Conservation (phyloP, 2,329 filamentous ascomycete species). For the Venturia nashicola region DNA sequence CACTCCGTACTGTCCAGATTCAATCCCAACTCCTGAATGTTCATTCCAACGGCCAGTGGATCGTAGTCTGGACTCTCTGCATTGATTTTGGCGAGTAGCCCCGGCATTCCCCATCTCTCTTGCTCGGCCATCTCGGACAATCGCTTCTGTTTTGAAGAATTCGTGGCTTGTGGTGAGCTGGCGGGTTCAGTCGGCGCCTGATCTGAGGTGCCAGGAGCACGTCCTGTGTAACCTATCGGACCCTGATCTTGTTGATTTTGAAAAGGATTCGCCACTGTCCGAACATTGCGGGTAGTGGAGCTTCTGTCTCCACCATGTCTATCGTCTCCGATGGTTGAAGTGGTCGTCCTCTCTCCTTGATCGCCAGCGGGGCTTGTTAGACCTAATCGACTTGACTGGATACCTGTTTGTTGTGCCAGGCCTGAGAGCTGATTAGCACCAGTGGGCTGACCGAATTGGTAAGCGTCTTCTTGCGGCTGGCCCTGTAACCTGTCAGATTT, state of each 20-base stretch:
- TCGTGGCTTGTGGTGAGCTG: slow-evolving; percentile 12
- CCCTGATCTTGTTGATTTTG: slow-evolving; percentile 2
- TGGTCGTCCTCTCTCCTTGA: slow-evolving; percentile 27
- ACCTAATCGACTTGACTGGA: slow-evolving; percentile 36
- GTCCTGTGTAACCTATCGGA: slow-evolving; percentile 7
- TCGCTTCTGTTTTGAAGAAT: slow-evolving; percentile 25
- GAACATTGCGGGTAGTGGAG: not conserved
- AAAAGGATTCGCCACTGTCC: slow-evolving; percentile 5
- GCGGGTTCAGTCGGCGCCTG: slow-evolving; percentile 18
- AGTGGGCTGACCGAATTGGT: slow-evolving; percentile 43
- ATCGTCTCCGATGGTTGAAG: slow-evolving; percentile 22
- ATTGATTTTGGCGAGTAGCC: slow-evolving; percentile 45
- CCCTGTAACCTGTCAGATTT: slow-evolving; percentile 15
- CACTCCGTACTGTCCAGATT: slow-evolving; percentile 52
- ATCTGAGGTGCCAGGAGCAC: slow-evolving; percentile 17
- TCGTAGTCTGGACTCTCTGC: slow-evolving; percentile 39
- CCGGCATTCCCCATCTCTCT: slow-evolving; percentile 48
- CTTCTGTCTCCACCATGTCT: not conserved
- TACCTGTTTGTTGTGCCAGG: slow-evolving; percentile 35
- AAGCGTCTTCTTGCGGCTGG: slow-evolving; percentile 30
- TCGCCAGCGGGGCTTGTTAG: slow-evolving; percentile 35
- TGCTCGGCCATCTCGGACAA: slow-evolving; percentile 46
- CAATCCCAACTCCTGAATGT: slow-evolving; percentile 50
- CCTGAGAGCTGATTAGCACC: slow-evolving; percentile 36
- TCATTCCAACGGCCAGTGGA: slow-evolving; percentile 47